phyloP scores from a whole-genome alignment of 768 basidiomycete species.

The Tulasnella sp. region DNA sequence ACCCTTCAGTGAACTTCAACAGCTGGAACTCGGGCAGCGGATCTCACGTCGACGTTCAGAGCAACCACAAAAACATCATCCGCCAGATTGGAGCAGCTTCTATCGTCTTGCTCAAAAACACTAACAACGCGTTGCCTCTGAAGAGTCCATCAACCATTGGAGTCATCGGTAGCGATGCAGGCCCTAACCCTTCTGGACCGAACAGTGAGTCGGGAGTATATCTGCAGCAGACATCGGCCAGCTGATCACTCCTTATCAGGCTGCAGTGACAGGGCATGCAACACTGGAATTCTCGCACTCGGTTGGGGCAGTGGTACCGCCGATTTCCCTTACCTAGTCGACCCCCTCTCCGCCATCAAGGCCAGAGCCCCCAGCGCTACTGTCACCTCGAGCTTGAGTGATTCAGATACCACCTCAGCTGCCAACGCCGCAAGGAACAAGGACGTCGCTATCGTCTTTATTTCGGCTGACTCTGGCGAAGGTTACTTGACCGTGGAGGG shows the following conservation, averaged over 20 bases:
- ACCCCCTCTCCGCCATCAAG: conserved; percentile 46
- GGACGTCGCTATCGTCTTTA: conserved; percentile 49
- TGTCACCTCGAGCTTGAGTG: conserved; percentile 49
- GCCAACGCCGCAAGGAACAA: conserved; percentile 46
- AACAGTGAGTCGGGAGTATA: conserved; percentile 47
- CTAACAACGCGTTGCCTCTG: conserved; percentile 46
- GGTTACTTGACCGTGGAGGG: conserved; percentile 27
- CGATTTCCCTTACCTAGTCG: conserved; percentile 42
- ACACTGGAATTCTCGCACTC: conserved; percentile 59
- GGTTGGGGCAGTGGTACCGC: conserved; percentile 53
- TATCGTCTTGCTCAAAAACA: conserved; percentile 65
- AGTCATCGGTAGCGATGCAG: conserved; percentile 55
- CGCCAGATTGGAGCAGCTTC: conserved; percentile 59
- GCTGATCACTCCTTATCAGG: background rate
- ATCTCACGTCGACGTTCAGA: conserved; percentile 44
- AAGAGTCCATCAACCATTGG: conserved; percentile 49
- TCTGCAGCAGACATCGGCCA: background rate
- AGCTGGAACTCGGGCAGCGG: conserved; percentile 44
- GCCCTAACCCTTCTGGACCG: conserved; percentile 50
- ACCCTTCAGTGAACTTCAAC: conserved; percentile 69
- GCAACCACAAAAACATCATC: conserved; percentile 45
- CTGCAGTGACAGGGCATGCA: conserved; percentile 52
- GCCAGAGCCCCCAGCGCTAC: conserved; percentile 42
- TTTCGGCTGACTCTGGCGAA: conserved; percentile 42
- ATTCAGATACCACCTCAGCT: conserved; percentile 50